Base-by-base conservation (phyloP, 1,139 yeast genomes). In the Yamadazyma pseudoaaseri region DNA sequence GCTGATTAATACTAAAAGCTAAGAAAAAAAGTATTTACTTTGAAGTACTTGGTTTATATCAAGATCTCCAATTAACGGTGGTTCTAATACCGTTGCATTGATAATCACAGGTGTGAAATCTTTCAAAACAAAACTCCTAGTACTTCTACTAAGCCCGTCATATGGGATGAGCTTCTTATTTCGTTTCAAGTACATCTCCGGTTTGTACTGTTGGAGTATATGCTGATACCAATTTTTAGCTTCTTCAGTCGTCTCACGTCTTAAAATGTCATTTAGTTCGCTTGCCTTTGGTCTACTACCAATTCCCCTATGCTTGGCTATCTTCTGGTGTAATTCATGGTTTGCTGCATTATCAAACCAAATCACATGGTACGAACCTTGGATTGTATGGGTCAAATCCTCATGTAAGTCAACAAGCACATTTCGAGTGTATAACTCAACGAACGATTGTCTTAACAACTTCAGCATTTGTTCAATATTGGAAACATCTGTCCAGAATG, bases 401-500 rank as follows among this genome's bases (percentile, higher is more conserved):
- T 44, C 38, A 15, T 53, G 43, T 15, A 70, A 43, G 21, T 45
- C 37, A 14, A 47, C 51, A 10, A 65, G 42, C 15, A 65, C 49
- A 16, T 57, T 54, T 2, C 55, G 47, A 0, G 57, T 36, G 41
- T 70, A 62, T 26, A 70, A 43, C 4, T 60, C 43, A 3, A 70
- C 57, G 45, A 70, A 70, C 38, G 60, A 58, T 14, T 60, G 49
- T 13, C 75, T 42, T 3, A 67, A 42, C 1, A 61, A 34, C 5
- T 18, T 33, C 1, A 61, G 52, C 12, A 69, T 48, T 11, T 30
- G 16, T 6, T 50, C 56, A 5, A 64, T 70, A 26, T 61, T 54
- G 14, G 51, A 31, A 0, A 73, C 58, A 39, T 62, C 57, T 2
- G 74, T 69, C 75, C 75, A 69, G 40, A 56, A 69, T 8, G 73